A percentile compares a stretch with the other conserved stretches of the same genome.
phyloP scores from a whole-genome alignment of 441 rosid genomes.

The Mallotus japonicus region DNA sequence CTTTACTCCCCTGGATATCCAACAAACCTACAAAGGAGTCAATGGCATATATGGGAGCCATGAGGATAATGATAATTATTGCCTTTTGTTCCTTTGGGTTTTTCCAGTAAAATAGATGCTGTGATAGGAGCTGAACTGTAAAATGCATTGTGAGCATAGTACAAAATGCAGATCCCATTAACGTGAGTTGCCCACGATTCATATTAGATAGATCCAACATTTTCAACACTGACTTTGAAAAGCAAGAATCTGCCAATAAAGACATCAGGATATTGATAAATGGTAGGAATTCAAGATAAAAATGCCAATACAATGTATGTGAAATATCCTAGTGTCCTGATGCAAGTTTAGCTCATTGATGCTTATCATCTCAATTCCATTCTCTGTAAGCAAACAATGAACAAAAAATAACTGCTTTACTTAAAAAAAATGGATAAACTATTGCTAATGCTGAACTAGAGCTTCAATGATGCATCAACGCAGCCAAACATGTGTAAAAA shows the following conservation, averaged over 20 bases:
- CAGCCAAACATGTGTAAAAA: no score
- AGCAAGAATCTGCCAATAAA: constrained; percentile 29
- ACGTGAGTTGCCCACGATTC: constrained; percentile 57
- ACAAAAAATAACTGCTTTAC: not conserved
- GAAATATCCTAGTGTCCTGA: not conserved
- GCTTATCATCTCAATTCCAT: not conserved
- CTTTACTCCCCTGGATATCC: constrained; percentile 71
- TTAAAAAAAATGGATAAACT: not conserved
- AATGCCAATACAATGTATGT: not conserved
- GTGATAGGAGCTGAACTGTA: constrained; percentile 67
- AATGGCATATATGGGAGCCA: constrained; percentile 87
- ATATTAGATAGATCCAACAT: constrained; percentile 53
- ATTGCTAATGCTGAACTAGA: not conserved
- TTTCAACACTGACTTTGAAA: constrained; percentile 14
- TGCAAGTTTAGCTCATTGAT: not conserved
- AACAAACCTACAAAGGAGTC: constrained; percentile 73
- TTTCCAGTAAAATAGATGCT: constrained; percentile 87
- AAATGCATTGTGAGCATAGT: constrained; percentile 62
- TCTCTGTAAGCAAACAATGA: not conserved
- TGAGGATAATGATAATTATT: constrained; percentile 71
- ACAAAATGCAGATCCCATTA: constrained; percentile 56
- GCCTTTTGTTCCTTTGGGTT: constrained; percentile 96
- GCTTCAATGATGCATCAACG: no score
- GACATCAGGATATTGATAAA: not conserved
- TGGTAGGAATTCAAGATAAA: not conserved